Percentiles rank a stretch among this genome's conserved stretches.
phyloP scores from a whole-genome alignment of 768 basidiomycete genomes.

The Panellus pusillus region DNA sequence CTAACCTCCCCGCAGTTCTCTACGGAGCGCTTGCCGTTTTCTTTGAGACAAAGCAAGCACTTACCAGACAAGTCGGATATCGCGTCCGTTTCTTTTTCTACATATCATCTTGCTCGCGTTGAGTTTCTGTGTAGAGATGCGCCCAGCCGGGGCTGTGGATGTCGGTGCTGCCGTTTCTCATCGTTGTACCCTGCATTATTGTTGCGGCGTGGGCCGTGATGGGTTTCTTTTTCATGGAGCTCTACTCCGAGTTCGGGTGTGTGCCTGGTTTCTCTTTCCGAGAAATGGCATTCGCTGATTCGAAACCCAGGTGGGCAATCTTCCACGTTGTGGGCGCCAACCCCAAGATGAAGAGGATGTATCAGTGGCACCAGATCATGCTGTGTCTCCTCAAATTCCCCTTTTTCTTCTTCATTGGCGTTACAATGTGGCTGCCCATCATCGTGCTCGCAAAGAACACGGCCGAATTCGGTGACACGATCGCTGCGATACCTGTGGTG shows the following conservation, averaged over 20 bases:
- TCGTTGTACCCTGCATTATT: slow-evolving; percentile 72
- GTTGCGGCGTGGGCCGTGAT: slow-evolving; percentile 64
- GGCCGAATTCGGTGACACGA: slow-evolving; percentile 79
- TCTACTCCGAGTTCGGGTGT: slow-evolving; percentile 84
- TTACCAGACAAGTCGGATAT: slow-evolving; percentile 35
- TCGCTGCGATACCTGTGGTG: slow-evolving; percentile 81
- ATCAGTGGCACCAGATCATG: slow-evolving; percentile 85
- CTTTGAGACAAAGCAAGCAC: slow-evolving; percentile 64
- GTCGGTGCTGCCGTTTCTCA: slow-evolving; percentile 63
- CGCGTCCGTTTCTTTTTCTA: no score
- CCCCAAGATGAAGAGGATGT: slow-evolving; percentile 87
- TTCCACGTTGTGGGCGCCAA: slow-evolving; percentile 89
- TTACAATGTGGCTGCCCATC: slow-evolving; percentile 90
- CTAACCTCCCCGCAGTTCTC: slow-evolving; percentile 50
- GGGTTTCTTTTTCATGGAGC: slow-evolving; percentile 65
- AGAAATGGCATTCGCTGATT: slow-evolving; percentile 9
- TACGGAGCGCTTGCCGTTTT: slow-evolving; percentile 73
- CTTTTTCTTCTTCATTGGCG: slow-evolving; percentile 85
- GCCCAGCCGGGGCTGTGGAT: slow-evolving; percentile 54
- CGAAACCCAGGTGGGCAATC: slow-evolving; percentile 71
- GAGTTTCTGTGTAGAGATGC: slow-evolving; percentile 36
- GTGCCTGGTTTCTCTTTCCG: slow-evolving; percentile 24
- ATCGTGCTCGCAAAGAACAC: slow-evolving; percentile 63
- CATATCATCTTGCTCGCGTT: background rate
- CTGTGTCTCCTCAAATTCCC: slow-evolving; percentile 88